phyloP scores from a whole-genome alignment of 805 yeast species.

The Kazachstania viticola region DNA sequence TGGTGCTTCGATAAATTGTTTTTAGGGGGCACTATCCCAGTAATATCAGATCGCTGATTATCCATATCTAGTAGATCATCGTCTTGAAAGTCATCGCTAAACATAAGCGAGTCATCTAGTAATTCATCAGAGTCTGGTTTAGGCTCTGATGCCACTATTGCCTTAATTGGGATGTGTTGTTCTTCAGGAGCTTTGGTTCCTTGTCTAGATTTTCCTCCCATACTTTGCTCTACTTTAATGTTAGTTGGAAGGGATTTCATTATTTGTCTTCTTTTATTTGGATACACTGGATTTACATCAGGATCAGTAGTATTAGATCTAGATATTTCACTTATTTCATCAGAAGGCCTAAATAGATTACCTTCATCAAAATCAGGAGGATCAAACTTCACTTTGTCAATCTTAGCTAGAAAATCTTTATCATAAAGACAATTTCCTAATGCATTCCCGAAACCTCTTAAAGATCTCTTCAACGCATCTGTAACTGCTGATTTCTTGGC shows the following conservation, averaged over 20 bases:
- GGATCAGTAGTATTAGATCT: constrained; percentile 18
- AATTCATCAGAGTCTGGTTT: constrained; percentile 21
- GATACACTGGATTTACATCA: constrained; percentile 1
- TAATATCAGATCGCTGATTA: no score
- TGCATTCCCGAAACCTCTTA: constrained; percentile 73
- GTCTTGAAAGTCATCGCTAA: constrained; percentile 37
- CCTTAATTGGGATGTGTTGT: background rate
- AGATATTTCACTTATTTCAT: constrained; percentile 23
- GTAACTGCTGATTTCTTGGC: constrained; percentile 78
- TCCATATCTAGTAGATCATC: constrained; percentile 29
- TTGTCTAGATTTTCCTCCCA: background rate
- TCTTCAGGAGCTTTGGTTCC: background rate
- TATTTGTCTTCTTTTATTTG: constrained; percentile 17
- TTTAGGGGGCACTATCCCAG: no score
- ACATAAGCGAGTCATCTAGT: constrained; percentile 42
- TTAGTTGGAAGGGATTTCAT: constrained; percentile 2
- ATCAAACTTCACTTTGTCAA: constrained; percentile 32
- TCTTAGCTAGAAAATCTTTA: constrained; percentile 43
- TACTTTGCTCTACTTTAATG: background rate
- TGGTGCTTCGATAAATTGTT: constrained; percentile 1
- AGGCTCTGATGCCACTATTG: no score
- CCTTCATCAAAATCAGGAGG: constrained; percentile 37
- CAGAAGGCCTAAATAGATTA: constrained; percentile 29
- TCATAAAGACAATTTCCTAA: constrained; percentile 80
- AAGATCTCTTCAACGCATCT: constrained; percentile 68